Conservation (phyloP, 306 rosid genomes). For the Pachyrhizus erosus region DNA sequence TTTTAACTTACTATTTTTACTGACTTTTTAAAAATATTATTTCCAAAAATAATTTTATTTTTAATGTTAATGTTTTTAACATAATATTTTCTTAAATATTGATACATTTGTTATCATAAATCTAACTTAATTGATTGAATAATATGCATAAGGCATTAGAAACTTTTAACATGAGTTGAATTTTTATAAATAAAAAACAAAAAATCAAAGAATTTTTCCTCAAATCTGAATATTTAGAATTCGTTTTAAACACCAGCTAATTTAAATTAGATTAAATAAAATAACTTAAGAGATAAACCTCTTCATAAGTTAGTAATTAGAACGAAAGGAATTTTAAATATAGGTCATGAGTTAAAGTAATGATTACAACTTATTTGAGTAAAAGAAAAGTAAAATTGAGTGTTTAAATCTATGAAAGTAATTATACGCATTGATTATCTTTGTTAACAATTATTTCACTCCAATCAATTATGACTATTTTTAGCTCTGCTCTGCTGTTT, state of each 20-base stretch:
- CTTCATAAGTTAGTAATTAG: not conserved
- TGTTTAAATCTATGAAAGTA: not conserved
- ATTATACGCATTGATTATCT: not conserved
- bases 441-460: constrained; percentile 2
- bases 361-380: constrained; percentile 4
- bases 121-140: too few species aligned
- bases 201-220: not conserved
- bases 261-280: not conserved
- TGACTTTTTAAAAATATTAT: too few species aligned
- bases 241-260: not conserved
- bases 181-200: too few species aligned
- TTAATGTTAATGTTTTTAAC: not conserved
- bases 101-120: too few species aligned
- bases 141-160: too few species aligned
- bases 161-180: too few species aligned
- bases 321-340: not conserved
- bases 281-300: not conserved
- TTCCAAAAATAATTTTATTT: too few species aligned
- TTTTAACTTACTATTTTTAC: too few species aligned
- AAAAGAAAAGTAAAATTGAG: constrained; percentile 17
- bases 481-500: not conserved
- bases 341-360: not conserved
- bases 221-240: not conserved
- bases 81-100: not conserved
- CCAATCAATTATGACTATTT: not conserved